Evolutionary conservation across 2,329 filamentous ascomycete species (phyloP), one percentile per base, ranked within the genome.

Genomic region (Ambrosiella xylebori): DNA sequence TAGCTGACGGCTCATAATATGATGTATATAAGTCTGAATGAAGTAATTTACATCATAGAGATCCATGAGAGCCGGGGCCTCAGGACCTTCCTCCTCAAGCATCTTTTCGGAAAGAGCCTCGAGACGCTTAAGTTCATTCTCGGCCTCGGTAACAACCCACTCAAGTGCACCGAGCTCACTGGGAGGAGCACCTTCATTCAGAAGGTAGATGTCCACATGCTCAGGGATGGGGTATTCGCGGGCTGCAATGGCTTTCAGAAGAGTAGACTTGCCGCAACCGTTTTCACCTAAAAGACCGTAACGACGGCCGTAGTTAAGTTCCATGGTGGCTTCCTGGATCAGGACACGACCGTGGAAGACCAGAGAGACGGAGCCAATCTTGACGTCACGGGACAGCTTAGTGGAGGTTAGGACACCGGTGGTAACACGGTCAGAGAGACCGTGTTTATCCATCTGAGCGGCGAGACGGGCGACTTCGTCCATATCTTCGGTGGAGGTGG

Each of bases 321-420:
- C 94, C 71, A 98, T 78, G 55, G 84, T 94, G 63, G 87, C 87
- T 73, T 98, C 93, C 69, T 84, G 91, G 74, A 98, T 87, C 61
- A 98, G 83, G 65, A 97, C 93, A 66, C 86, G 88, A 66, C 94
- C 93, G 79, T 98, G 94, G 82, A 98, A 98, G 63, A 96, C 91
- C 65, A 98, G 77, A 63, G 86, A 95, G 67, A 84, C 81, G 58
- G 89, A 95, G 64, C 85, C 95, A 71, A 98, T 93, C 79, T 98
- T 98, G 72, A 95, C 88, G 73, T 98, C 93, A 73, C 88, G 86
- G 75, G 86, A 94, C 64, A 86, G 78, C 63, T 80, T 73, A 63
- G 91, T 81, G 50, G 93, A 98, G 41, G 90, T 79, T 62, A 98
- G 77, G 59, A 98, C 93, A 80, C 93, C 93, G 61, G 93, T 98